Base-by-base conservation (phyloP, 805 yeast species). In the Cyberlindnera euphorbiiphila region DNA sequence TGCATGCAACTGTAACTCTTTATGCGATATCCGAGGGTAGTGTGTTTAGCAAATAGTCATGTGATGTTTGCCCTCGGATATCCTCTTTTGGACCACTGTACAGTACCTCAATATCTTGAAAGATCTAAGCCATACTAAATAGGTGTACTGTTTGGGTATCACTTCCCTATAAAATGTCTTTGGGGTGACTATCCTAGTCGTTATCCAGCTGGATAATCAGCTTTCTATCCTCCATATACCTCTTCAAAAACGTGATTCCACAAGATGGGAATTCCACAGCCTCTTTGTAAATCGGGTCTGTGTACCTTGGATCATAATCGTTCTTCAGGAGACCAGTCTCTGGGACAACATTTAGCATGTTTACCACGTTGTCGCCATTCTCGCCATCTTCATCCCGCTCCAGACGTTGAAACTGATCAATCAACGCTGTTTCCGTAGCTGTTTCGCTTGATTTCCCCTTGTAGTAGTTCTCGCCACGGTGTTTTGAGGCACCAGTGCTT, bases 221-320 rank as follows among this genome's bases (percentile, higher is more conserved):
- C 33, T 47, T 47, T 16, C 49, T 32, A 18, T 54, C 59, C 17
- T 47, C 51, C 9, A 38, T 34, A 14, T 43, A 50, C 28, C 36
- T 40, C 17, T 45, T 35, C 24, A 55, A 6, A 19, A 53, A 45
- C 14, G 34, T 33, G 25, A 43, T 20, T 12, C 39, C 37, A 1
- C 52, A 45, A 3, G 29, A 17, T 11, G 44, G 53, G 38, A 43
- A 47, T 10, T 42, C 38, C 15, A 47, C 25, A 1, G 17, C 11
- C 10, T 30, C 35, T 6, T 39, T 37, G 37, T 45, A 54, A 6
- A 49, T 29, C 9, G 56, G 51, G 27, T 53, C 59, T 3, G 27
- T 39, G 30, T 25, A 46, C 18, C 57, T 37, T 18, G 59, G 58
- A 34, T 54, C 58, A 36, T 32, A 53, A 30, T 54, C 59, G 3